A percentile compares a stretch with the other conserved stretches of the same genome.
These are phyloP conservation scores for Phascolomyces articulosus DNA, from an alignment of 371 early-diverging fungal species.

Conservation along the genomic window DNA sequence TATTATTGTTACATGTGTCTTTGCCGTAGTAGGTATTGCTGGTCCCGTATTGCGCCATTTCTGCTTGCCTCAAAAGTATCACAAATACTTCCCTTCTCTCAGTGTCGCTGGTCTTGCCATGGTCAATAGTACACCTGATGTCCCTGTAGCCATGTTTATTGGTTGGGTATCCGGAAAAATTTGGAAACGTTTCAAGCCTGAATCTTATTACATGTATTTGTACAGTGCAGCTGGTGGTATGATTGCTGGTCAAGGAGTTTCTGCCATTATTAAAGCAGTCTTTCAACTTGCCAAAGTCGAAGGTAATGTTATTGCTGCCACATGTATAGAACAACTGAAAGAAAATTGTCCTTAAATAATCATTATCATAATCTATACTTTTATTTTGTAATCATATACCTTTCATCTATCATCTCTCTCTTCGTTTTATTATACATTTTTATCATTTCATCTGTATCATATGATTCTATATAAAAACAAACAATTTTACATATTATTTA, in stretches of 20 bases:
- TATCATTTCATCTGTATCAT: not conserved
- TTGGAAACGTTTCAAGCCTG: constrained; percentile 53
- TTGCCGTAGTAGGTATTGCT: constrained; percentile 48
- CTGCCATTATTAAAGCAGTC: constrained; percentile 66
- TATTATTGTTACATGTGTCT: constrained; percentile 53
- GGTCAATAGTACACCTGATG: constrained; percentile 62
- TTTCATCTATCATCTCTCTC: not conserved
- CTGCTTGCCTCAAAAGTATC: constrained; percentile 54
- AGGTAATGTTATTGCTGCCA: constrained; percentile 24
- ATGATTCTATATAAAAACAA: too few relatives aligned
- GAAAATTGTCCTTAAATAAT: constrained; percentile 37
- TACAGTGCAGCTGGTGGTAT: constrained; percentile 69
- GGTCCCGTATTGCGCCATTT: constrained; percentile 57
- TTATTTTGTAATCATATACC: not conserved
- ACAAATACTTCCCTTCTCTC: constrained; percentile 60
- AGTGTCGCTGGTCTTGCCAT: constrained; percentile 74
- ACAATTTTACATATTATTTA: too few relatives aligned
- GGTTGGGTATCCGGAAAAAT: constrained; percentile 57
- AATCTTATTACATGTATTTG: constrained; percentile 49
- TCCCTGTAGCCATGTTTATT: constrained; percentile 63
- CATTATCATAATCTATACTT: too few relatives aligned
- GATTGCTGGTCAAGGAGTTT: constrained; percentile 78
- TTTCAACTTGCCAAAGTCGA: constrained; percentile 45
- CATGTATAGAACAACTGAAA: constrained; percentile 34
- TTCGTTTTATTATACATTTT: not conserved